phyloP scores from a whole-genome alignment of 2,329 filamentous ascomycete species.

The Paecilomyces variotii region DNA sequence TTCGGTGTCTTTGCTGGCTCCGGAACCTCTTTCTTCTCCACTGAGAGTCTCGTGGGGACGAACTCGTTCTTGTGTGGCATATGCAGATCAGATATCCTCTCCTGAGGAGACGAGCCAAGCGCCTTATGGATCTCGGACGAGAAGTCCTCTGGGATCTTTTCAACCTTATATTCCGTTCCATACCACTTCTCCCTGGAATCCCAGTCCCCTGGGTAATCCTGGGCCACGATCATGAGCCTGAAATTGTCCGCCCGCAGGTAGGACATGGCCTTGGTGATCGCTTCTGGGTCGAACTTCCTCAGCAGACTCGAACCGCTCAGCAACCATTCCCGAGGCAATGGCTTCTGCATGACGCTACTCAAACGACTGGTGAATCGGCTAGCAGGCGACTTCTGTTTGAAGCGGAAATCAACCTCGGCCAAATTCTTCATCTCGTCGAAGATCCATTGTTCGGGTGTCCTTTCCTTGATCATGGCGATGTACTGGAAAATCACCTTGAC shows the following conservation, averaged over 20 bases:
- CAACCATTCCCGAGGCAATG: constrained; percentile 76
- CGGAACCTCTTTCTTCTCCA: constrained; percentile 86
- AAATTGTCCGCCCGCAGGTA: constrained; percentile 83
- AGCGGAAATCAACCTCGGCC: constrained; percentile 89
- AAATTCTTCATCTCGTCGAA: constrained; percentile 86
- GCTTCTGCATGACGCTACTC: constrained; percentile 85
- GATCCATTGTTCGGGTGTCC: constrained; percentile 81
- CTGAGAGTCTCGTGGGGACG: constrained; percentile 84
- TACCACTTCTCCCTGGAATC: constrained; percentile 94
- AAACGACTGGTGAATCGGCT: constrained; percentile 81
- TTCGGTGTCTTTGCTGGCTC: constrained; percentile 66
- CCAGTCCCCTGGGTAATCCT: constrained; percentile 76
- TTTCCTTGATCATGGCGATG: constrained; percentile 73
- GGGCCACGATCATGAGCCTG: constrained; percentile 72
- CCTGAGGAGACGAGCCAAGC: constrained; percentile 46
- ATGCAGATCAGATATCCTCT: constrained; percentile 64
- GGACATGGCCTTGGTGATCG: constrained; percentile 65
- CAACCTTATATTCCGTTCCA: constrained; percentile 82
- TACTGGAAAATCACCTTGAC: constrained; percentile 85
- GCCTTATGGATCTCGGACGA: constrained; percentile 62
- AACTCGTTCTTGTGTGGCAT: constrained; percentile 93
- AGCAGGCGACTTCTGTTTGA: constrained; percentile 84
- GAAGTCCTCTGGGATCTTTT: constrained; percentile 70
- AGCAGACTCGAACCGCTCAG: constrained; percentile 72
- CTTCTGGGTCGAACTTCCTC: constrained; percentile 69